Evolutionary conservation across 192 early-diverging fungal genomes (phyloP).

Genomic region (Haplosporangium gracile): DNA sequence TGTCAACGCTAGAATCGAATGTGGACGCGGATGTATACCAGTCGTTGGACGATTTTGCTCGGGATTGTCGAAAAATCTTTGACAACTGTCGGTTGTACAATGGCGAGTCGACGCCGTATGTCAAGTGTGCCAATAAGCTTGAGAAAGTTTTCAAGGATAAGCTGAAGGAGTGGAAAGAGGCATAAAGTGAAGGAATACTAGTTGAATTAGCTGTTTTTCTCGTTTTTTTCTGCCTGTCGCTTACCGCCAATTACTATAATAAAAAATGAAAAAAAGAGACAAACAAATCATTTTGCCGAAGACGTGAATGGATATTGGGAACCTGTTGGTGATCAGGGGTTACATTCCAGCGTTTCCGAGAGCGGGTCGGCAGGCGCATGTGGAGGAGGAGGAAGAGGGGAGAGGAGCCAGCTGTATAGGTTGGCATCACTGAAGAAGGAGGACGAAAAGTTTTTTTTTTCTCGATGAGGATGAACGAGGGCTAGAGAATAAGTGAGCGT

Average conservation of each 20-base stretch:
- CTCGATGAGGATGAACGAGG: neutral
- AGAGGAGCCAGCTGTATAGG: neutral
- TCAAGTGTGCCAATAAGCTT: slow-evolving; percentile 79
- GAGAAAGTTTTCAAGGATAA: slow-evolving; percentile 87
- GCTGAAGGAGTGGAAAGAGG: slow-evolving; percentile 72
- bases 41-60: slow-evolving; percentile 85
- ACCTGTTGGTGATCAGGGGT: no score
- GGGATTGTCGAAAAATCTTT: slow-evolving; percentile 92
- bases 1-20: slow-evolving; percentile 85
- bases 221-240: neutral
- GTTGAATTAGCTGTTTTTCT: neutral
- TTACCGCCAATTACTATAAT: neutral
- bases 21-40: slow-evolving; percentile 90
- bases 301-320: neutral
- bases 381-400: neutral
- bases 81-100: slow-evolving; percentile 95
- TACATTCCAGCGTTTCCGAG: neutral
- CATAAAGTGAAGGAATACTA: neutral
- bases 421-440: neutral
- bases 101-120: slow-evolving; percentile 86
- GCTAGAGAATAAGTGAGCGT: neutral
- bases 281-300: slow-evolving; percentile 1
- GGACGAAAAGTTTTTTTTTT: no score
- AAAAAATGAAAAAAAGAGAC: neutral
- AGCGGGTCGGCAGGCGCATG: neutral